A percentile compares a stretch with the other conserved stretches of the same genome.
These are phyloP conservation scores for Saccharomycopsis phalli DNA, from an alignment of 1,139 yeast genomes.

Conservation along the genomic window DNA sequence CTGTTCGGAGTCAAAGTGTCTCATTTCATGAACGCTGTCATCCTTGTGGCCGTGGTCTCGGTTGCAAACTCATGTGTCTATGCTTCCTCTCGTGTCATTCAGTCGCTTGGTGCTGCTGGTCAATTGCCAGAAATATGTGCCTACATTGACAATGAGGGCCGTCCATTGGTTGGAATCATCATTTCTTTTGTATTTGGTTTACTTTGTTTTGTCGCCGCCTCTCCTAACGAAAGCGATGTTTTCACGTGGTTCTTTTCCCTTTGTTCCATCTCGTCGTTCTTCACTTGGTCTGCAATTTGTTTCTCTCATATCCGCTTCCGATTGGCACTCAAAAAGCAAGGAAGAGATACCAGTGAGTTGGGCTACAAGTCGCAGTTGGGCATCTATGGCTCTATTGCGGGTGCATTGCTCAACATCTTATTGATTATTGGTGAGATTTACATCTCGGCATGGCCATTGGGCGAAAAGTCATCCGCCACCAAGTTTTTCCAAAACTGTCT, in stretches of 20 bases:
- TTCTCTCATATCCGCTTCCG: constrained; percentile 43
- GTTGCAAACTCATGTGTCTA: constrained; percentile 62
- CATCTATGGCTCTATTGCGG: constrained; percentile 38
- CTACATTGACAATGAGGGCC: constrained; percentile 47
- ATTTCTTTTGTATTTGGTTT: constrained; percentile 47
- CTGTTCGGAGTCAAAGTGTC: constrained; percentile 38
- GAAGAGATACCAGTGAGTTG: constrained; percentile 38
- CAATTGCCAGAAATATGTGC: constrained; percentile 31
- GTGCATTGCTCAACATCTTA: constrained; percentile 33
- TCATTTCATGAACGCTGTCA: constrained; percentile 41
- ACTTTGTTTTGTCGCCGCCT: constrained; percentile 52
- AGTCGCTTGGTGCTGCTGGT: constrained; percentile 53
- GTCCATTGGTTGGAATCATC: constrained; percentile 46
- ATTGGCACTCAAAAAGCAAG: constrained; percentile 39
- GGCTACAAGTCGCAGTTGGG: constrained; percentile 43
- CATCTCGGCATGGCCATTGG: constrained; percentile 39
- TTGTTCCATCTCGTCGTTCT: constrained; percentile 54
- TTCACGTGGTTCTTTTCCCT: constrained; percentile 62
- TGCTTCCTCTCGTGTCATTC: constrained; percentile 57
- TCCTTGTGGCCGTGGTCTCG: constrained; percentile 51
- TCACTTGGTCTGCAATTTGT: constrained; percentile 48
- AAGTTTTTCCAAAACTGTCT: constrained; percentile 41
- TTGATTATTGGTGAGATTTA: constrained; percentile 42
- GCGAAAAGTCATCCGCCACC: constrained; percentile 27
- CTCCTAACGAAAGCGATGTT: constrained; percentile 39